Conservation (phyloP, 768 basidiomycete genomes). For the Boletus tomentosulus region DNA sequence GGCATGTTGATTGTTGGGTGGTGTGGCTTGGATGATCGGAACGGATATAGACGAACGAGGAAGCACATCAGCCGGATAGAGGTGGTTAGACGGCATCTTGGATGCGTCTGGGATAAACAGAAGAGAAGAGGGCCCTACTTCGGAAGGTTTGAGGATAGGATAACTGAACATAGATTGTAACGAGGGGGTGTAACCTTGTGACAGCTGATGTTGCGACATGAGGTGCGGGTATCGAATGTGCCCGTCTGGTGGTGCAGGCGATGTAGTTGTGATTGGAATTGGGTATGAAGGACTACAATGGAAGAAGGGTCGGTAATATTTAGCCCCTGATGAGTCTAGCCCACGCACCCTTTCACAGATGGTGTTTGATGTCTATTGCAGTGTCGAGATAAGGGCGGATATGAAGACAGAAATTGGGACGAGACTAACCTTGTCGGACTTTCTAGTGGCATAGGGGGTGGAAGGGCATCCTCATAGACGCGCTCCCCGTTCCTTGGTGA, state of each 20-base stretch:
- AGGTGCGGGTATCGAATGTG: constrained; percentile 60
- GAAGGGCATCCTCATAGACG: constrained; percentile 30
- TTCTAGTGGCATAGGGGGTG: constrained; percentile 57
- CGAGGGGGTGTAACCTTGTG: constrained; percentile 75
- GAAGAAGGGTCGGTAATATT: constrained; percentile 13
- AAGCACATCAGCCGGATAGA: constrained; percentile 34
- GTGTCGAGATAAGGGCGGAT: constrained; percentile 30
- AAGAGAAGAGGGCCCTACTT: constrained; percentile 39
- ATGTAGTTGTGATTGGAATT: constrained; percentile 66
- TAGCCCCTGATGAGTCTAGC: constrained; percentile 1
- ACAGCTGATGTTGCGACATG: constrained; percentile 76
- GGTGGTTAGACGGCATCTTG: constrained; percentile 16
- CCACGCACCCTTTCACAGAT: constrained; percentile 35
- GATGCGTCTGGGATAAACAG: constrained; percentile 39
- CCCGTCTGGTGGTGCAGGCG: constrained; percentile 48
- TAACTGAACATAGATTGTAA: constrained; percentile 68
- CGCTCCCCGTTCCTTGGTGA: constrained; percentile 29
- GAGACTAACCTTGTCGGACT: constrained; percentile 53
- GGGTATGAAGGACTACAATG: constrained; percentile 38
- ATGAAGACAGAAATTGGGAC: constrained; percentile 35
- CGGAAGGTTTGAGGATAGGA: constrained; percentile 31
- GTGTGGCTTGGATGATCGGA: constrained; percentile 5
- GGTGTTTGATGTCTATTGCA: constrained; percentile 25
- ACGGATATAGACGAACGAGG: constrained; percentile 32
- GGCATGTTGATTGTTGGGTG: constrained; percentile 15